Base-by-base conservation (phyloP, 2,329 filamentous ascomycete species). In the Phyllosticta citriasiana region DNA sequence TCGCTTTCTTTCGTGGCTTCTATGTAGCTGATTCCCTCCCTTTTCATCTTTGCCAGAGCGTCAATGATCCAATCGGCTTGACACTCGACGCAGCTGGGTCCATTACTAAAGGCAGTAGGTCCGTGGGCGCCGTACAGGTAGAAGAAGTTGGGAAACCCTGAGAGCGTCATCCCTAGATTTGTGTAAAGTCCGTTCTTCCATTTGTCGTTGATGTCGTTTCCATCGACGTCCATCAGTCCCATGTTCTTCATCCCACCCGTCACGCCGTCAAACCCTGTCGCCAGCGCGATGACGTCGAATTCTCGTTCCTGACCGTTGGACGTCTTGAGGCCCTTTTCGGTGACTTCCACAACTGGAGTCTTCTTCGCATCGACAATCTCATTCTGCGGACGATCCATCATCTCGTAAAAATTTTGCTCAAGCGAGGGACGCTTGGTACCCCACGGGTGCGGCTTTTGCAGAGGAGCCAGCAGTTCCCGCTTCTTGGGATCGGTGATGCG, bases 351-450 rank as follows among this genome's bases (percentile, higher is more conserved):
- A 56, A 79, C 75, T 0, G 77, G 76, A 0, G 70, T 74, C 62
- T 73, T 71, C 56, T 75, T 76, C 57, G 78, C 70, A 62, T 78
- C 72, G 35, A 79, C 68, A 16, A 79, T 71, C 24, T 71, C 69
- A 57, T 78, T 77, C 61, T 79, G 71, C 4, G 73, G 72, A 40
- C 67, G 70, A 64, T 79, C 74, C 12, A 79, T 67, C 64, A 76
- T 69, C 65, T 80, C 77, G 57, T 79, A 80, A 63, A 72, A 79
- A 65, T 77, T 72, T 60, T 79, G 77, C 65, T 80, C 77, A 1
- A 80, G 70, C 47, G 71, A 74, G 7, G 76, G 76, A n/a, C 78
- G 68, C 69, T 79, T 80, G 16, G 75, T 76, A 9, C 78, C 78
- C 59, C 76, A 79, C 0, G 76, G 71, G 63, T 80, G 77, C 0